Base-by-base conservation (phyloP, 805 yeast genomes). In the Middelhovenomyces tepae region DNA sequence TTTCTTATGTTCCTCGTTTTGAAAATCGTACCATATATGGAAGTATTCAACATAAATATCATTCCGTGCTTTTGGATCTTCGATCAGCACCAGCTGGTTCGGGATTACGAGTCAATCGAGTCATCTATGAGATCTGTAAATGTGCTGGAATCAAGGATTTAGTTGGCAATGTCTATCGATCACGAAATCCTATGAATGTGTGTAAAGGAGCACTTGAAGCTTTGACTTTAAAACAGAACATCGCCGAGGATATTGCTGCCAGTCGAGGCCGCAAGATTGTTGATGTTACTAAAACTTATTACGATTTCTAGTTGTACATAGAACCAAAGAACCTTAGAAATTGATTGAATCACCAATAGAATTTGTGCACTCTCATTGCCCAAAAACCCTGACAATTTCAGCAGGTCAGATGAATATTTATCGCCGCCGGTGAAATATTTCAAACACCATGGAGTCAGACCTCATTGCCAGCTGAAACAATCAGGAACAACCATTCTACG, bases 241-340 rank as follows among this genome's bases (percentile, higher is more conserved):
- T 93, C 2, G 69, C 84, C 48, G 93, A 83, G 49, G 94, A 86
- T 48, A 69, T 89, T 54, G 95, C 97, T 4, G 68, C 77, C 33
- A 81, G 78, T 47, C 75, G 98, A 63, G 98, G 98, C 42, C 89
- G 89, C 72, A 85, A 85, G 69, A 71, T 89, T 51, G 86, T 85
- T 23, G 97, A 91, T 59, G 78, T 91, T 53, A 79, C 93, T 59
- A 83, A 81, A 64, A 76, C 84, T 26, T 91, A 89, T 65, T 86
- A 85, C 33, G 53, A 54, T 27, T 55, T 48, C 41, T 56, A 57
- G 29, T n/a, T n/a, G n/a, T n/a, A n/a, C n/a, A n/a, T n/a, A n/a
- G n/a, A n/a, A n/a, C n/a, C n/a, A n/a, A n/a, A n/a, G n/a, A n/a
- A n/a, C n/a, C n/a, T n/a, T n/a, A 30, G n/a, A n/a, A n/a, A n/a